Evolutionary conservation across 345 rosid genomes (phyloP).

Genomic region (Citrus reticulata): DNA sequence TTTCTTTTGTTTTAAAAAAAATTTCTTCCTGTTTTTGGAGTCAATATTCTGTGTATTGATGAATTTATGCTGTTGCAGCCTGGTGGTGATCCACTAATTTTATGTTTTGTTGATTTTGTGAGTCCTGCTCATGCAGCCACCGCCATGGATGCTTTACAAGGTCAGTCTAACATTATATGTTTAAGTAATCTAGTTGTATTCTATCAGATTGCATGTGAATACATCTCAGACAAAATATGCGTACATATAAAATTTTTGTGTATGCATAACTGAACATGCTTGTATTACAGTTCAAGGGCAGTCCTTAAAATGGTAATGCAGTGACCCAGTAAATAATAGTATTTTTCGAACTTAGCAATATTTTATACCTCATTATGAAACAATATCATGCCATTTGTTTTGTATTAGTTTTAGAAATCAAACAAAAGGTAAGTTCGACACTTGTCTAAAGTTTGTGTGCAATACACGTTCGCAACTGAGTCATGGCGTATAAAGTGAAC

Average conservation of each 20-base stretch:
- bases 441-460: neutral
- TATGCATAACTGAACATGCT: neutral
- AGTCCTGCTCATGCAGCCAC: conserved; percentile 71
- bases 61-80: conserved; percentile 38
- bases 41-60: conserved; percentile 4
- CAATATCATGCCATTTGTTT: neutral
- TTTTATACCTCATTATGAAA: neutral
- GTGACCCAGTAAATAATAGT: neutral
- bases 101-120: conserved; percentile 69
- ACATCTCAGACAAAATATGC: neutral
- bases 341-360: neutral
- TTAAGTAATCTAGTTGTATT: neutral
- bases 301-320: neutral
- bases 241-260: neutral
- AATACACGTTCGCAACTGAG: neutral
- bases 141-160: conserved; percentile 70
- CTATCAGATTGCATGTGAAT: neutral
- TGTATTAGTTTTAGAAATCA: neutral
- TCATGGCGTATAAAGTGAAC: neutral
- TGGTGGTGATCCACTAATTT: conserved; percentile 50
- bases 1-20: neutral
- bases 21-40: neutral
- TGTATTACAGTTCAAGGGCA: neutral
- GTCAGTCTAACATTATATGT: conserved; percentile 25
- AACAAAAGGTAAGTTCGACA: neutral